A percentile compares a stretch with the other conserved stretches of the same genome.
These are phyloP conservation scores for Ilex asprella DNA, from an alignment of 257 asterid genomes.

Conservation along the genomic window DNA sequence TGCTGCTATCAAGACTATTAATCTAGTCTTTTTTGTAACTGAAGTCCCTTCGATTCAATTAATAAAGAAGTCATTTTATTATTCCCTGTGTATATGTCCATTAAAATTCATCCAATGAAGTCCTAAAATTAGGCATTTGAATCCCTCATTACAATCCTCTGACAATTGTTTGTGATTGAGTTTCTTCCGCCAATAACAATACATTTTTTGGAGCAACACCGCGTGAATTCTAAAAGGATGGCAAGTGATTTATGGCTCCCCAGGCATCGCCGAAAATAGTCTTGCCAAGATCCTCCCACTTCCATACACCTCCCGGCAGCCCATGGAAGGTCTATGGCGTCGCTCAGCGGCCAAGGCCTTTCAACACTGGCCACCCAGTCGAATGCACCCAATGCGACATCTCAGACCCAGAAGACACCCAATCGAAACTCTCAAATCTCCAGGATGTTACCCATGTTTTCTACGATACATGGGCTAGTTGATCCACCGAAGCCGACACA, in stretches of 20 bases:
- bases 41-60: too few species aligned
- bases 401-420: constrained; percentile 40
- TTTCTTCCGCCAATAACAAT: too few species aligned
- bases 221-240: too few species aligned
- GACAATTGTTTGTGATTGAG: too few species aligned
- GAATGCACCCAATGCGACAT: constrained; percentile 69
- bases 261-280: constrained; percentile 90
- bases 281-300: constrained; percentile 93
- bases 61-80: too few species aligned
- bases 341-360: constrained; percentile 79
- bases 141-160: too few species aligned
- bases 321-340: constrained; percentile 96
- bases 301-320: constrained; percentile 91
- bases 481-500: constrained; percentile 46
- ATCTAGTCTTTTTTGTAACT: too few species aligned
- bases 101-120: too few species aligned
- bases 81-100: too few species aligned
- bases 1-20: too few species aligned
- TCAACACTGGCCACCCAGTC: constrained; percentile 66
- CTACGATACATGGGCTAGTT: constrained; percentile 72
- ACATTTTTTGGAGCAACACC: too few species aligned
- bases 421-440: constrained; percentile 52
- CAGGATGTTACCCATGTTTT: constrained; percentile 67
- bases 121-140: too few species aligned
- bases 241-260: constrained; percentile 36